Base-by-base conservation (phyloP, 768 basidiomycete genomes). In the Porphyrellus cyaneotinctus region DNA sequence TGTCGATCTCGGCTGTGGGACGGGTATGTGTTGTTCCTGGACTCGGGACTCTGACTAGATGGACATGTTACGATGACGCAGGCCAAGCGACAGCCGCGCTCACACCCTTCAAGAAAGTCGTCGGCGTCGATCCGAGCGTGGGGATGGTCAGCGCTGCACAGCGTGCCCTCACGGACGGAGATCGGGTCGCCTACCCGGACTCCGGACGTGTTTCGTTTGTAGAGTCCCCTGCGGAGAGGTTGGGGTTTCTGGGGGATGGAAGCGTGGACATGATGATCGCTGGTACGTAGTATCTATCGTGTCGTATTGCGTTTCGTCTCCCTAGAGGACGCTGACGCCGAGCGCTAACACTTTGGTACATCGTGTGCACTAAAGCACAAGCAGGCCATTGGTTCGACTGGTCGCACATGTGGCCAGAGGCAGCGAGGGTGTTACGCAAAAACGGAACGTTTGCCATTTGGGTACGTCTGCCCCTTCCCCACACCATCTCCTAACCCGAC, bases 311-410 rank as follows among this genome's bases (percentile, higher is more conserved):
- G n/a, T n/a, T n/a, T n/a, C n/a, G n/a, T n/a, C n/a, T n/a, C n/a
- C n/a, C n/a, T n/a, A n/a, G n/a, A n/a, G n/a, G n/a, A n/a, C n/a
- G n/a, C n/a, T n/a, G n/a, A n/a, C n/a, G n/a, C n/a, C n/a, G n/a
- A n/a, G n/a, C n/a, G n/a, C n/a, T n/a, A n/a, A n/a, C n/a, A n/a
- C n/a, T n/a, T n/a, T n/a, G n/a, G 11, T 12, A 41, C 22, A 18
- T 14, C 2, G 13, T 22, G 23, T 4, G 30, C 18, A 2, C n/a
- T 20, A 26, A 22, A 88, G 89, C 87, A 1, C 91, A 91, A 66
- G 79, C 90, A 0, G 83, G 82, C 1, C 91, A 93, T 62, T 91
- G 90, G 90, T 92, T 92, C 61, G 77, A 91, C 58, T 88, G 84
- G 79, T 63, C 69, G 3, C 78, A 75, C 54, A 74, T 87, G 15